Evolutionary conservation across 192 early-diverging fungal genomes (phyloP).

Genomic region (Coemansia sp.): DNA sequence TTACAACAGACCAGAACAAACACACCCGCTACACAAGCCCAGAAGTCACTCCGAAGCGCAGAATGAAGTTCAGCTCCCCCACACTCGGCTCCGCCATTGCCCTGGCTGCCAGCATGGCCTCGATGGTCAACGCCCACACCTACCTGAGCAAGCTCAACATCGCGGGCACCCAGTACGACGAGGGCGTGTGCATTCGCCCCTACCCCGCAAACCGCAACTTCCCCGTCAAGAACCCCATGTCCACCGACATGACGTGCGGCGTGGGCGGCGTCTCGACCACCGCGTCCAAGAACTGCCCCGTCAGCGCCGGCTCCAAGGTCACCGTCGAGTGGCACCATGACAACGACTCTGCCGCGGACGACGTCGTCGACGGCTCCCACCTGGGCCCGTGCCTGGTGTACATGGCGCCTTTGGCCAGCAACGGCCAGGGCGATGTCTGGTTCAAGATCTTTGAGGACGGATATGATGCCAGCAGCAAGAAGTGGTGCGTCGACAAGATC

Average conservation of each 20-base stretch:
- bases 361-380: not conserved
- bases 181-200: slow-evolving; percentile 11
- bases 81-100: slow-evolving; percentile 4
- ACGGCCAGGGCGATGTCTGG: slow-evolving; percentile 8
- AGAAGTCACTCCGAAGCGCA: too few species aligned
- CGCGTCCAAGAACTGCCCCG: slow-evolving; percentile 9
- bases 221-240: slow-evolving; percentile 3
- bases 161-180: slow-evolving; percentile 4
- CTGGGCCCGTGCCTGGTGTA: slow-evolving; percentile 14
- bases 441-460: slow-evolving; percentile 15
- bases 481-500: slow-evolving; percentile 13
- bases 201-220: slow-evolving; percentile 6
- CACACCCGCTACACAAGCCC: too few species aligned
- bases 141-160: slow-evolving; percentile 12
- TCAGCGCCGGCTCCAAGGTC: slow-evolving; percentile 6
- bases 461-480: not conserved
- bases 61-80: too few species aligned
- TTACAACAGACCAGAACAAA: too few species aligned
- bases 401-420: slow-evolving; percentile 7
- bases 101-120: not conserved
- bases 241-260: slow-evolving; percentile 12
- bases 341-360: slow-evolving; percentile 4
- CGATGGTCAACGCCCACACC: slow-evolving; percentile 7
- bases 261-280: not conserved
- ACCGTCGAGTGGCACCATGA: slow-evolving; percentile 9